Base-by-base conservation (phyloP, 345 rosid genomes). In the Hirschfeldia incana region DNA sequence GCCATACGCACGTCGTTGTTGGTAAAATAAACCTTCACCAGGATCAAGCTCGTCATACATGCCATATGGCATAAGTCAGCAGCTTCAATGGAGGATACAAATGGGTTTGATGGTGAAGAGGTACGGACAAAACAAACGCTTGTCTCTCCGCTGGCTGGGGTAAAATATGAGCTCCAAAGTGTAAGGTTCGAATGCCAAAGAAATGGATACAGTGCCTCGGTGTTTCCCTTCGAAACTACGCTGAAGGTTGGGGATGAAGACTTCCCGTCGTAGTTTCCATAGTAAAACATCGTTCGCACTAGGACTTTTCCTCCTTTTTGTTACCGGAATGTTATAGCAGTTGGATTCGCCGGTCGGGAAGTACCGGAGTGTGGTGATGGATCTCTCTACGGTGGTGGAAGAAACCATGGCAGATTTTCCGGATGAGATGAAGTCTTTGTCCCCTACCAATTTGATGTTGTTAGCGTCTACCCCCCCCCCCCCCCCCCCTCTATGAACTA, bases 81-180 rank as follows among this genome's bases (percentile, higher is more conserved):
- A 80, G 70, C 80, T 75, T 80, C 80, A 51, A 80, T 80, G 12
- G 83, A 28, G 0, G 83, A 80, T 53, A 80, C 70, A 80, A 80
- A 80, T 53, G 83, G 83, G 70, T 63, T 65, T 1, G 66, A 69
- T 2, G 58, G 42, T 0, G 79, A 36, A 80, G 76, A 75, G 8
- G 83, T 65, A 6, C 79, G 72, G 7, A 55, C 76, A 57, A 80
- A 64, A 6, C 83, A 80, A 37, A 80, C 72, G 10, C 8, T 80
- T 8, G 55, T 80, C 36, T 65, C 76, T 55, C 67, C 78, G 12
- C 30, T 36, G 10, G 53, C 63, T 3, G 83, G 79, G 15, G 27
- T 0, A n/a, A 75, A 17, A 80, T 80, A 75, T 80, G 5, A 75
- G 17, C 53, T 80, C 83, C 53, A 21, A 32, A 11, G 10, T 0